Conservation (phyloP, 371 early-diverging fungal species). For the Massospora cicadina region DNA sequence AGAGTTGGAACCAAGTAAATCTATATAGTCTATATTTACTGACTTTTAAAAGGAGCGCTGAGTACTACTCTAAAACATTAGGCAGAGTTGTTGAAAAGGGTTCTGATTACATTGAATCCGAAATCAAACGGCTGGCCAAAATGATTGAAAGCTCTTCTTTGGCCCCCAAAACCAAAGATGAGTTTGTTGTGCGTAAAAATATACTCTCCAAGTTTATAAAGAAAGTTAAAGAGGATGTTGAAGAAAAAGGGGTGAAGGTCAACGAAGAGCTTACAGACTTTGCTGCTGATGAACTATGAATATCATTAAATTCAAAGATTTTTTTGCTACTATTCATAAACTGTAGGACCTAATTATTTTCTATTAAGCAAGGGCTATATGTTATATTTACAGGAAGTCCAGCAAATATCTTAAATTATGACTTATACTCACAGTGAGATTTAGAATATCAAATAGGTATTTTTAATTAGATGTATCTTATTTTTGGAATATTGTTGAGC, state of each 20-base stretch:
- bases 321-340: too few relatives aligned
- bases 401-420: too few relatives aligned
- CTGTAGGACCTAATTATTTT: too few relatives aligned
- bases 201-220: conserved; percentile 41
- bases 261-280: conserved; percentile 9
- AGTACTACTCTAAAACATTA: conserved; percentile 57
- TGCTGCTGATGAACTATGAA: not conserved
- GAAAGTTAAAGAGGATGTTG: conserved; percentile 11
- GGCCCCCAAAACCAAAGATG: conserved; percentile 41
- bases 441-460: too few relatives aligned
- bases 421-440: too few relatives aligned
- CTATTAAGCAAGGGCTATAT: too few relatives aligned
- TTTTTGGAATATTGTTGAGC: too few relatives aligned
- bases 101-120: conserved; percentile 36
- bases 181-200: conserved; percentile 54
- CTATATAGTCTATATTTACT: not conserved
- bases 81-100: conserved; percentile 39
- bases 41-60: conserved; percentile 18
- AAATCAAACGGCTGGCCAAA: conserved; percentile 48
- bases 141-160: conserved; percentile 37
- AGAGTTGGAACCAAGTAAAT: conserved; percentile 8
- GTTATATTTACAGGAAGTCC: too few relatives aligned
- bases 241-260: not conserved
- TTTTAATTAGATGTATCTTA: too few relatives aligned
- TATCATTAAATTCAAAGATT: not conserved